Evolutionary conservation across 257 asterid genomes (phyloP), one percentile per base, ranked within the genome.

Genomic region (Marsdenia floribunda): DNA sequence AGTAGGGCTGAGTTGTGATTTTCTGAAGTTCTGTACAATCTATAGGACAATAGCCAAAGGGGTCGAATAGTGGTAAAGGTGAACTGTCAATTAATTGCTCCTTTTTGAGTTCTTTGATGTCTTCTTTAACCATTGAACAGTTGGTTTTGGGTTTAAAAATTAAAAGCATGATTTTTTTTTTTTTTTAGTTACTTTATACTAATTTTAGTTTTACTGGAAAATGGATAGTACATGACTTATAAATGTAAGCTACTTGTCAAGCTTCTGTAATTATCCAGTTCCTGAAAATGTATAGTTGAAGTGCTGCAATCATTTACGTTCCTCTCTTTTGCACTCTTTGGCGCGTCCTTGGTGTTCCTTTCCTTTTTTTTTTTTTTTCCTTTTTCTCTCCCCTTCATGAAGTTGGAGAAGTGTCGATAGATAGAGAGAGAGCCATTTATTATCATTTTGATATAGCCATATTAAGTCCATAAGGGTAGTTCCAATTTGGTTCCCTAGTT

Each of bases 1-100:
- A 50, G 73, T 24, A 83, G 80, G 55, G 57, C 84, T 6, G 96
- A 93, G 24, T 73, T 93, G 74, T 93, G 83, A 90, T 47, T 19
- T 22, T 71, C 65, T 47, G 24, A 12, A 29, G 19, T 12, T 64
- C 66, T 60, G 57, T 73, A 22, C n/a, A 13, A 3, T 21, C 8
- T 49, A 18, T 35, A 9, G 22, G 29, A 49, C 2, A 21, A 35
- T 53, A 12, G 22, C 44, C 3, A 13, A 50, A 53, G 35, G 49
- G 15, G 22, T 69, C 24, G 73, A 55, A 50, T 71, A 50, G 13
- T 47, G 42, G 22, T 50, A 22, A 52, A 55, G 50, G 65, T 50
- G 42, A 71, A 55, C 50, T 29, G 33, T n/a, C 38, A 21, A 12
- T 44, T 19, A 8, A 24, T 22, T 71, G 64, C 26, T 54, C 22